Conservation (phyloP, 108 stramenopile species). For the Seminavis robusta region DNA sequence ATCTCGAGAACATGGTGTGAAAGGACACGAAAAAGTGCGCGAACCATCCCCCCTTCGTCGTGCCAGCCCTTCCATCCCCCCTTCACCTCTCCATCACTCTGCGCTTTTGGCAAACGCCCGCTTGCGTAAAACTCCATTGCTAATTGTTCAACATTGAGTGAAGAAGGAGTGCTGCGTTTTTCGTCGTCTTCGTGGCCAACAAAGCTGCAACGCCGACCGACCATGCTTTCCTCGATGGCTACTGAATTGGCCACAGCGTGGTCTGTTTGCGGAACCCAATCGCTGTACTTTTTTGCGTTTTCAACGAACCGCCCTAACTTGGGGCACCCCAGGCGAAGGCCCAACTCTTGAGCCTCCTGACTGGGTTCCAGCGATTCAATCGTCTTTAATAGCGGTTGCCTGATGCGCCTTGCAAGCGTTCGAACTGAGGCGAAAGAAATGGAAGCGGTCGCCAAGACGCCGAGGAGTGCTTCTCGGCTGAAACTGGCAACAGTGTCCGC, state of each 20-base stretch:
- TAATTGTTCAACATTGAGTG: constrained; percentile 82
- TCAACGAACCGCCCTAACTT: background rate
- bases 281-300: constrained; percentile 34
- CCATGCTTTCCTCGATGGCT: constrained; percentile 16
- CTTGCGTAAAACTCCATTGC: constrained; percentile 68
- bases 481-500: constrained; percentile 5
- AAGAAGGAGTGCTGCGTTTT: constrained; percentile 12
- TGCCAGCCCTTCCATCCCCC: constrained; percentile 82
- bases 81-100: constrained; percentile 5
- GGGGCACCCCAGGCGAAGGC: constrained; percentile 31
- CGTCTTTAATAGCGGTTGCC: constrained; percentile 48
- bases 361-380: constrained; percentile 15
- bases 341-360: constrained; percentile 44
- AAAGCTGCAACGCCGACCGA: constrained; percentile 63
- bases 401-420: constrained; percentile 57
- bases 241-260: constrained; percentile 65
- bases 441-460: constrained; percentile 18
- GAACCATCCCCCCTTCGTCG: constrained; percentile 72
- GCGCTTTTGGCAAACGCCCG: constrained; percentile 50
- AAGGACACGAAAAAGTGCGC: constrained; percentile 73
- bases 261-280: constrained; percentile 75
- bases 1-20: constrained; percentile 29
- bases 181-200: constrained; percentile 68
- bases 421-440: constrained; percentile 70
- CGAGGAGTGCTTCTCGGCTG: constrained; percentile 13